Base-by-base conservation (phyloP, 495 filamentous ascomycete genomes). In the Hypomontagnella submonticulosa region DNA sequence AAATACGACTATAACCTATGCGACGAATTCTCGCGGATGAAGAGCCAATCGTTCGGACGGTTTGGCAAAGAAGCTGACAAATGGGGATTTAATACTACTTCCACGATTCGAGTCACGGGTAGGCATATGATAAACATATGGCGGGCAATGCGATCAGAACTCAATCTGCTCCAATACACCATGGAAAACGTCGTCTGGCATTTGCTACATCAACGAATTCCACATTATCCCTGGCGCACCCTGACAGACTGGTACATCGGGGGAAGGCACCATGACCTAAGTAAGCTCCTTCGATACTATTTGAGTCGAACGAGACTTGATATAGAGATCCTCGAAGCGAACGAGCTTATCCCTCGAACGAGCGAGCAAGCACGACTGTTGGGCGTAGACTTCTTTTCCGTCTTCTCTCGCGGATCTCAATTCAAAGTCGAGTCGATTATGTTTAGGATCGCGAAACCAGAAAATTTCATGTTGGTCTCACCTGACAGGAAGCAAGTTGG, bases 361-460 rank as follows among this genome's bases (percentile, higher is more conserved):
- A 97, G 94, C 73, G 95, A 99, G 74, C 95, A 99, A 70, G 95
- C 95, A 11, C 86, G 96, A 42, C 80, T 99, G 30, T 85, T 99
- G 16, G 95, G 95, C 0, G 90, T 99, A 1, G 95, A 98, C 76
- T 99, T 98, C 76, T 94, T 92, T 74, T 96, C 92, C 0, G 93
- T 99, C 46, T 93, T 97, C 72, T 91, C 90, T 12, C 85, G 95
- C 33, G 96, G 95, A 20, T 97, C 93, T 6, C 95, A 99, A 72
- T 97, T 96, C 82, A 98, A 98, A 71, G 95, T 99, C 41, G 95
- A 99, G 78, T 97, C 92, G 1, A 85, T 97, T 64, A 98, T 99
- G 95, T 97, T 98, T 68, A 87, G 95, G 49, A 97, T 99, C 65
- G 96, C 94, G 43, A 99, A 99, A 73, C 92, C 95, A 0, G 95